phyloP scores from a whole-genome alignment of 164 flowering plant species.

The Aristolochia californica region DNA sequence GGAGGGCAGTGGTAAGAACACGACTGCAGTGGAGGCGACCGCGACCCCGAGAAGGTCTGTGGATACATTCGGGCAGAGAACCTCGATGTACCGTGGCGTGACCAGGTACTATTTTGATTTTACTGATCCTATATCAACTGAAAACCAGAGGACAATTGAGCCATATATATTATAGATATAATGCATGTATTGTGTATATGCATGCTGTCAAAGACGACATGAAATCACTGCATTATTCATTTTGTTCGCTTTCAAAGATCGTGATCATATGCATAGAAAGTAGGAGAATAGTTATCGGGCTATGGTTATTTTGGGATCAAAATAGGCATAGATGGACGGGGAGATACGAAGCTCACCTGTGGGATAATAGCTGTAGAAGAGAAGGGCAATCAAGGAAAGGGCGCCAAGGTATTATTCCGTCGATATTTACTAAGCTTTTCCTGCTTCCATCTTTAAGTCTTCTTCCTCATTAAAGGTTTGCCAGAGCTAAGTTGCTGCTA shows the following conservation, averaged over 20 bases:
- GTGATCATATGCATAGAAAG: background rate
- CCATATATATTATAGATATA: too few relatives aligned
- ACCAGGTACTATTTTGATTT: slow-evolving; percentile 50
- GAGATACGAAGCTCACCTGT: slow-evolving; percentile 94
- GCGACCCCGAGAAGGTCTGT: slow-evolving; percentile 50
- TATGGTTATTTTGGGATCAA: background rate
- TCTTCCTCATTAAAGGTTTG: background rate
- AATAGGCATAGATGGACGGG: slow-evolving; percentile 96
- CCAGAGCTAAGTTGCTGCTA: background rate
- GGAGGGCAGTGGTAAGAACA: too few relatives aligned
- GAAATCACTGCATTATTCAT: too few relatives aligned
- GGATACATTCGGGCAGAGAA: slow-evolving; percentile 90
- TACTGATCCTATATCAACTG: too few relatives aligned
- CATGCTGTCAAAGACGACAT: too few relatives aligned
- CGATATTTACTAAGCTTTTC: too few relatives aligned
- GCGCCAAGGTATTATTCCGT: slow-evolving; percentile 56
- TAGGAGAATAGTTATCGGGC: too few relatives aligned
- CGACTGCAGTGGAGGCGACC: slow-evolving; percentile 37
- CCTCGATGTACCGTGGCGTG: slow-evolving; percentile 91
- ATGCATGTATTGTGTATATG: too few relatives aligned
- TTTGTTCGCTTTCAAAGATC: background rate
- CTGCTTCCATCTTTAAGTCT: background rate
- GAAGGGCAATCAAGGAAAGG: slow-evolving; percentile 96
- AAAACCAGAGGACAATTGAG: too few relatives aligned
- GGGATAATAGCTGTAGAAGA: slow-evolving; percentile 93